These are phyloP conservation scores for Penicillium hordei DNA, from an alignment of 2,329 filamentous ascomycete genomes.

Conservation along the genomic window DNA sequence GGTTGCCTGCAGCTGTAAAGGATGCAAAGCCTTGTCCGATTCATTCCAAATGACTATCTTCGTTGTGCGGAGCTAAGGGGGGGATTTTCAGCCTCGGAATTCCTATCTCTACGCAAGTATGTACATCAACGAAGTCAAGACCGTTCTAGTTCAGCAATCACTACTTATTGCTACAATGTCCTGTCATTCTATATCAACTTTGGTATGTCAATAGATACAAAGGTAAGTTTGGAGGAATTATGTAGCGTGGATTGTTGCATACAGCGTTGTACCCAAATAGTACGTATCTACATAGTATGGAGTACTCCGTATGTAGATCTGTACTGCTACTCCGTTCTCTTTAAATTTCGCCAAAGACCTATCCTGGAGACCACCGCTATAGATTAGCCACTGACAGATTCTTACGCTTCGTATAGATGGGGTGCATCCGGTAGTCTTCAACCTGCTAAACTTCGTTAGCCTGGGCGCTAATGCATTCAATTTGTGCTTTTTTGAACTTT, in stretches of 20 bases:
- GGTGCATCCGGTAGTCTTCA: not conserved
- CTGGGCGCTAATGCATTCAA: not conserved
- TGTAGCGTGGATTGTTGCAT: too few relatives aligned
- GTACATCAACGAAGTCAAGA: too few relatives aligned
- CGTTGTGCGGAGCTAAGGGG: not conserved
- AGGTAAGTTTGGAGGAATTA: too few relatives aligned
- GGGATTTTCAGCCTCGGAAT: too few relatives aligned
- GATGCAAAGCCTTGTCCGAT: not conserved
- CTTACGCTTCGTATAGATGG: not conserved
- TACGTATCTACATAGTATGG: not conserved
- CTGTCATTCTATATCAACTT: too few relatives aligned
- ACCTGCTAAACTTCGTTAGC: constrained; percentile 1
- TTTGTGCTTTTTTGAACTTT: not conserved
- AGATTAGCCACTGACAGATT: not conserved
- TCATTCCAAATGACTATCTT: not conserved
- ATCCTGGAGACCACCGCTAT: not conserved
- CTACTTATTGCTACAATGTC: not conserved
- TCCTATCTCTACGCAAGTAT: too few relatives aligned
- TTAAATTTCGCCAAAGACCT: not conserved
- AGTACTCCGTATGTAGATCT: not conserved
- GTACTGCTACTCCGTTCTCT: not conserved
- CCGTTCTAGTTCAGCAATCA: too few relatives aligned
- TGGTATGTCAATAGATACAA: too few relatives aligned
- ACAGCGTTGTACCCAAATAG: not conserved
- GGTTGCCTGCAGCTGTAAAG: not conserved